Percentiles rank a stretch among this genome's conserved stretches.
phyloP scores from a whole-genome alignment of 2,329 filamentous ascomycete species.

The Cladophialophora chaetospira region DNA sequence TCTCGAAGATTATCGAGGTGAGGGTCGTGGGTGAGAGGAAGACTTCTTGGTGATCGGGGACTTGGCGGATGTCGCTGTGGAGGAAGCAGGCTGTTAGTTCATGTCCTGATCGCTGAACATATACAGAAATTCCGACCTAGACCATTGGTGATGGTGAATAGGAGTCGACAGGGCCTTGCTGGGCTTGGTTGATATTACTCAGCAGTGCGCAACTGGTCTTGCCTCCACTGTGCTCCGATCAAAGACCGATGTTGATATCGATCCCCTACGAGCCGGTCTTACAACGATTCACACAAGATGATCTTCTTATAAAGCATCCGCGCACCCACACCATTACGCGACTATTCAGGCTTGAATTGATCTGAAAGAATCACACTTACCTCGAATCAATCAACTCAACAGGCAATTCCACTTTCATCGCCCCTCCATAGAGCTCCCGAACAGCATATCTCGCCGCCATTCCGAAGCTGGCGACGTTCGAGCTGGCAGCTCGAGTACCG shows the following conservation, averaged over 20 bases:
- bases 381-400: constrained; percentile 32
- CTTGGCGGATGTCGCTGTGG: constrained; percentile 32
- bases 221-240: no score
- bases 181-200: no score
- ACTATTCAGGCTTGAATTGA: no score
- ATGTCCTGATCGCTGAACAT: background rate
- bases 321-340: no score
- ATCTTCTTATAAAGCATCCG: no score
- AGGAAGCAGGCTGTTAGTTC: background rate
- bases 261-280: no score
- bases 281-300: no score
- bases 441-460: constrained; percentile 7
- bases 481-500: background rate
- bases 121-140: no score
- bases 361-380: no score
- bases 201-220: no score
- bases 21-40: constrained; percentile 83
- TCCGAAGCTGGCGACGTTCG: no score
- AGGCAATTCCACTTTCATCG: constrained; percentile 31
- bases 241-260: no score
- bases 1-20: constrained; percentile 85
- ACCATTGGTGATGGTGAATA: background rate
- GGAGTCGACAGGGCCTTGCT: background rate
- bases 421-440: constrained; percentile 33
- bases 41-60: constrained; percentile 77